Evolutionary conservation across 1,284 basidiomycete species (phyloP).

Genomic region (Athelia psychrophila): DNA sequence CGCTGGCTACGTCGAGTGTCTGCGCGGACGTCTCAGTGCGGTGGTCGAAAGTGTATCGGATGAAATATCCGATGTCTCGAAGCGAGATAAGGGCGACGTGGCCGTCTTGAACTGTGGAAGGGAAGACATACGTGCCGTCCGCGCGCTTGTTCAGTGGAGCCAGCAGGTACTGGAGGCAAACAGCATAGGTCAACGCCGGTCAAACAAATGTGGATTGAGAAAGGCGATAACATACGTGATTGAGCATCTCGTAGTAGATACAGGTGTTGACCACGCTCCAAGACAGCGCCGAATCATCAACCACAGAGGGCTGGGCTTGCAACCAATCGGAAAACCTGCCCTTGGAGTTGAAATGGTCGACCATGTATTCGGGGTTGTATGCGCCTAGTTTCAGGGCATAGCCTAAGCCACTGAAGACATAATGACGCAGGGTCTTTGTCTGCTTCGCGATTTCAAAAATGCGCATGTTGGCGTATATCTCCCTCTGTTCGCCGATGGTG

Average conservation of each 20-base stretch:
- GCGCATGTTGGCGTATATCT: slow-evolving; percentile 30
- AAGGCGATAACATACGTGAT: not conserved
- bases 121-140: slow-evolving; percentile 45
- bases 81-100: slow-evolving; percentile 43
- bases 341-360: slow-evolving; percentile 21
- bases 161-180: slow-evolving; percentile 29
- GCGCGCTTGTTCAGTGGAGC: slow-evolving; percentile 34
- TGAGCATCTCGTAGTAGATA: slow-evolving; percentile 1
- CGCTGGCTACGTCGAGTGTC: slow-evolving; percentile 39
- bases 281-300: slow-evolving; percentile 11
- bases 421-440: slow-evolving; percentile 28
- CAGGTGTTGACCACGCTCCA: not conserved
- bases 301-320: slow-evolving; percentile 14
- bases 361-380: slow-evolving; percentile 20
- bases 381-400: slow-evolving; percentile 28
- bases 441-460: slow-evolving; percentile 40
- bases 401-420: slow-evolving; percentile 35
- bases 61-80: slow-evolving; percentile 46
- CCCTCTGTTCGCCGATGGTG: slow-evolving; percentile 30
- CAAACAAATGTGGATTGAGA: not conserved
- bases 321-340: slow-evolving; percentile 21
- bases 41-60: slow-evolving; percentile 44
- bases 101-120: slow-evolving; percentile 33
- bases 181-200: not conserved
- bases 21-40: slow-evolving; percentile 34